Base-by-base conservation (phyloP, 495 filamentous ascomycete genomes). In the Podospora fimiseda region DNA sequence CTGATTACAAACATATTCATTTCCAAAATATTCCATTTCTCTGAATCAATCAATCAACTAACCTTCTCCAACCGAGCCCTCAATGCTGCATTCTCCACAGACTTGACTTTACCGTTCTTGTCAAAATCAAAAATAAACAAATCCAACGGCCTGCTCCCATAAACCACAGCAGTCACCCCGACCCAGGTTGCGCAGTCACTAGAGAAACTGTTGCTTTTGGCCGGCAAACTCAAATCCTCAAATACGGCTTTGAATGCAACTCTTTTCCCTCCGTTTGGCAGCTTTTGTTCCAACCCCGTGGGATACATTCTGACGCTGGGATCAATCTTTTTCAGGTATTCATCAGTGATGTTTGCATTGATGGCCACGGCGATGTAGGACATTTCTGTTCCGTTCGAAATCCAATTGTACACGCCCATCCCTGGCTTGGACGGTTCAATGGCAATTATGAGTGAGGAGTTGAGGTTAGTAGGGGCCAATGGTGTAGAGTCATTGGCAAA, bases 351-450 rank as follows among this genome's bases (percentile, higher is more conserved):
- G 38, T 69, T 69, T 33, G 56, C 56, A 16, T 53, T 57, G 16
- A 68, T 57, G 9, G 61, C 71, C 5, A 70, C 58, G 0, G 62
- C 59, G 14, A 65, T 51, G 46, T 62, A 58, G 19, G 72, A 48
- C 45, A 76, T 60, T 47, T 74, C 64, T 3, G 73, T 77, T 20
- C 74, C 68, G 56, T 81, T 79, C 60, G 68, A 74, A 40, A 78
- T 64, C 74, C 75, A 81, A 20, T 61, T 50, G 1, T 61, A 55
- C 19, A 82, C 62, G 9, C 63, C 60, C 1, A 81, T 64, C 0
- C 76, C 78, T 0, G 74, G 72, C 8, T 62, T 61, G 16, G 46
- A 46, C 3, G 44, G 14, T 45, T 72, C 63, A n/a, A 65, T 63
- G 38, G 61, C 54, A 27, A 80, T 60, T 4, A 67, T 71, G 2